Base-by-base conservation (phyloP, 306 rosid species). In the Vigna hirtella region DNA sequence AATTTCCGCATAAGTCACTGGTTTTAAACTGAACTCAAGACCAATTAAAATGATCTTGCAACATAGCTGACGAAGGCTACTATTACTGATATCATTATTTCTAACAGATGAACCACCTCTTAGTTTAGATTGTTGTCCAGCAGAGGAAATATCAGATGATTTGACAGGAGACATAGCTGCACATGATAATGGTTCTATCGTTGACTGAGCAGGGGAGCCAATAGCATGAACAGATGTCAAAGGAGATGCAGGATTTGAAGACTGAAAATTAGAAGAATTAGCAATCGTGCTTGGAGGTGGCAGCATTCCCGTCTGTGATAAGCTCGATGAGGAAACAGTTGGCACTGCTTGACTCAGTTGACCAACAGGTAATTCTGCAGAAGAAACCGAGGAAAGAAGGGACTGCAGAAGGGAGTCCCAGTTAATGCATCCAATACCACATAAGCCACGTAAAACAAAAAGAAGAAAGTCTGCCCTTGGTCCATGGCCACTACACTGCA, bases 61-160 rank as follows among this genome's bases (percentile, higher is more conserved):
- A 82, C 99, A 93, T 77, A 95, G 87, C 81, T 95, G 99, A n/a
- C 99, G 93, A 70, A 95, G 93, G 84, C 97, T 88, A 85, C 99
- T 95, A 47, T 88, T 86, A 66, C 97, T 93, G 52, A 89, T 88
- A 72, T 94, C 97, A 85, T 81, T 91, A 78, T 90, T 93, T 80
- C 94, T 84, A 43, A 90, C 81, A 20, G 87, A 90, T 64, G 91
- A 77, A 67, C 66, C 79, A 48, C 88, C 83, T 82, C 91, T 86
- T 68, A 80, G 78, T 34, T 82, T 86, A 58, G 93, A 83, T 30
- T 86, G 93, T 57, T 82, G 92, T 84, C 84, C 93, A 15, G 58
- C 24, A 53, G 88, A 73, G 73, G 92, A 81, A 56, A 88, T 81
- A 83, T 95, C 99, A 66, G 96, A 83, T 51, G 97, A 88, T 84